phyloP scores from a whole-genome alignment of 805 yeast species.

The Saccharomycopsis fodiens region DNA sequence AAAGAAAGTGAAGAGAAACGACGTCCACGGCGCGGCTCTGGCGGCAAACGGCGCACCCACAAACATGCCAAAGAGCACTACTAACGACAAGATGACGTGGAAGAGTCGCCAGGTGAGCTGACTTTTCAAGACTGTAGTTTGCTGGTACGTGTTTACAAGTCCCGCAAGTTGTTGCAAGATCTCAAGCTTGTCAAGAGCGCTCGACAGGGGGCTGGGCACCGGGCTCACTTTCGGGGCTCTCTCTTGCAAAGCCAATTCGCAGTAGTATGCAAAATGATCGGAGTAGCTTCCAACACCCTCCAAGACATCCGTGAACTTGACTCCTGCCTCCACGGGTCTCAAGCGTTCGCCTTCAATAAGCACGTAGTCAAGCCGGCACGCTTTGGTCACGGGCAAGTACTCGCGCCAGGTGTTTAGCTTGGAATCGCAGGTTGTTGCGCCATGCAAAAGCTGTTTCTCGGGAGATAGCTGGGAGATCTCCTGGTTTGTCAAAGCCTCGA shows the following conservation, averaged over 20 bases:
- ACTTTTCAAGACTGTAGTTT: conserved; percentile 52
- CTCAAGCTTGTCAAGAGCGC: conserved; percentile 17
- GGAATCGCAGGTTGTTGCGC: conserved; percentile 90
- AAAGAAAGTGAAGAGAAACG: conserved; percentile 55
- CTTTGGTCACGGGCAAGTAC: conserved; percentile 45
- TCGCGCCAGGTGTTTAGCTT: conserved; percentile 80
- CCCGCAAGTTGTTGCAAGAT: conserved; percentile 43
- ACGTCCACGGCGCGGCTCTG: conserved; percentile 46
- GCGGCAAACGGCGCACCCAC: conserved; percentile 57
- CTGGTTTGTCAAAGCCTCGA: conserved; percentile 22
- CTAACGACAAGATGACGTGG: conserved; percentile 55
- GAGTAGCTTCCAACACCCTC: conserved; percentile 71
- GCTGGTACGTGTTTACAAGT: conserved; percentile 39
- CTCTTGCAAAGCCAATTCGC: conserved; percentile 31
- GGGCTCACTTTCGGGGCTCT: conserved; percentile 12
- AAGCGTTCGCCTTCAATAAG: conserved; percentile 55
- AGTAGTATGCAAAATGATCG: conserved; percentile 83
- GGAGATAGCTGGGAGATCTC: conserved; percentile 42
- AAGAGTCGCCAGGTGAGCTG: conserved; percentile 44
- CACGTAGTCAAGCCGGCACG: conserved; percentile 87
- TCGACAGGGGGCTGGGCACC: no score
- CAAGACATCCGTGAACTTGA: conserved; percentile 63
- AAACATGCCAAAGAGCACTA: conserved; percentile 43
- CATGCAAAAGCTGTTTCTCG: conserved; percentile 54
- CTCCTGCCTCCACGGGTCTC: conserved; percentile 53